Evolutionary conservation across 2,329 filamentous ascomycete genomes (phyloP), one percentile per base, ranked within the genome.

Genomic region (Claviceps pusilla): DNA sequence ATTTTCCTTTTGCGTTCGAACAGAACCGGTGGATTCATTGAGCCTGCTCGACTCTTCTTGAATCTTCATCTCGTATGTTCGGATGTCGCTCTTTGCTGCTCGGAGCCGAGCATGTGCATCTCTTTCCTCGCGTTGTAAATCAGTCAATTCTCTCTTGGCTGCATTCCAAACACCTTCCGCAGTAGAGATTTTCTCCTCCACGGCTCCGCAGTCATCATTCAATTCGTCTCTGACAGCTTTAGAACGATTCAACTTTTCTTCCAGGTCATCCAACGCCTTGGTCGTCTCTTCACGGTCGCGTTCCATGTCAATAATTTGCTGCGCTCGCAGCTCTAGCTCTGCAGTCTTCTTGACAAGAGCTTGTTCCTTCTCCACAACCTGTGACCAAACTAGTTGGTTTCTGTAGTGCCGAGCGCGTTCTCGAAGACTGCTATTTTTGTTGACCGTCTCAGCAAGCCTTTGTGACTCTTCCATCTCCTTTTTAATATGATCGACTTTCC

Each of bases 301-400:
- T 53, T 70, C 62, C 16, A 61, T 58, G 24, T 66, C 58, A 7
- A 53, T 48, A 29, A 71, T 66, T 19, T 56, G 56, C 19, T 60
- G 24, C 1, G 62, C 60, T 29, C 64, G 62, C 48, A 54, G 59
- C 9, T 47, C 55, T 9, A 71, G 55, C 5, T 66, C 64, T 9
- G 58, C 57, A 28, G 63, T 69, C 29, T 63, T 65, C 11, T 65
- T 61, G 37, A 68, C 65, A 0, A 83, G 63, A 3, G 69, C 63
- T 41, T 67, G 70, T 67, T 97, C 91, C 66, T 87, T 77, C 54
- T 88, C 82, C 50, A 83, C 79, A 1, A 97, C 89, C 63, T 94
- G 87, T 29, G 82, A 79, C 93, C 93, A 98, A n/a, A 86, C 83
- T 58, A 88, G 73, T 69, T 94, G 85, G 19, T 78, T 75, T 47